Evolutionary conservation across 23 red algal species (phyloP), one percentile per base, ranked within the genome.

Genomic region (Porphyridium purpureum): DNA sequence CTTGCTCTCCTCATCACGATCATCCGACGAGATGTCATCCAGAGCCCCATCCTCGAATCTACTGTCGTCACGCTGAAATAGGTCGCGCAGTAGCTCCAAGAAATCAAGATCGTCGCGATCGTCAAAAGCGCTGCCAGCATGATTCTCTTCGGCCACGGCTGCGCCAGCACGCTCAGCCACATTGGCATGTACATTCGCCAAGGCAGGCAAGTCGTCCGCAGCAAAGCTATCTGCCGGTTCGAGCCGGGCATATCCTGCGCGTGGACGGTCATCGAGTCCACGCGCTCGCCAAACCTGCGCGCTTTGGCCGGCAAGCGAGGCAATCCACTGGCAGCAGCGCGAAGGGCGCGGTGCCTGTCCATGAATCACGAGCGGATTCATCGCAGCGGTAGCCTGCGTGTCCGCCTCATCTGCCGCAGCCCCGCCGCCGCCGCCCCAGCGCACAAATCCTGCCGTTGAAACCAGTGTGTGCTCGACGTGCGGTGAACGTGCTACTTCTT

Each of bases 391-490:
- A 2, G 67, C 64, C 60, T 47, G 49, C n/a, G 79, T 67, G 67
- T 84, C 79, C 35, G 59, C 51, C 47, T 84, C 79, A 29, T 84
- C 79, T 30, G 67, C 67, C 36, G 79, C 79, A 14, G 70, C 67
- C 8, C 79, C 79, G 21, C 79, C 79, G 22, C 79, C 79, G 21
- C 79, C 79, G 35, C 79, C 79, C 64, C 79, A 84, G 21, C 29
- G 52, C 8, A 84, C 35, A 51, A 84, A 84, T 14, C 56, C 52
- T 14, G 68, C 79, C 8, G 66, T 67, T 1, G 68, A 67, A 8
- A 65, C 54, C 11, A 36, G 34, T 20, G 69, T 67, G 20, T 64
- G 44, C 38, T 84, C 79, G 20, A 74, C 69, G 32, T 84, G 79
- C n/a, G 79, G 79, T 17, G 54, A 56, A 20, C 79, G 59, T 9